Evolutionary conservation across 2,329 filamentous ascomycete species (phyloP).

Genomic region (Uncinocarpus reesii): DNA sequence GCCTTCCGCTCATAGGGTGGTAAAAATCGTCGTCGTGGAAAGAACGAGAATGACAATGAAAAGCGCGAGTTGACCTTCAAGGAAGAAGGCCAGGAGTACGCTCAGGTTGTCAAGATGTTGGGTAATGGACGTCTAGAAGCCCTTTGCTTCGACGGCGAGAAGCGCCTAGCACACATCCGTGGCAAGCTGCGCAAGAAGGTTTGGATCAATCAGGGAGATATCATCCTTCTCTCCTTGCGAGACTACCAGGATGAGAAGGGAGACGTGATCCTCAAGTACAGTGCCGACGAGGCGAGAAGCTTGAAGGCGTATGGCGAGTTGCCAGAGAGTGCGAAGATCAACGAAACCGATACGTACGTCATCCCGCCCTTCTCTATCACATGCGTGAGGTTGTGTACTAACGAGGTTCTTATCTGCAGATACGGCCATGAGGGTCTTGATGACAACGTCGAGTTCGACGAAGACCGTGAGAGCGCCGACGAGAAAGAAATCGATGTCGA

Average conservation of each 20-base stretch:
- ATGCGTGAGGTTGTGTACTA: background rate
- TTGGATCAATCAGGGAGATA: slow-evolving; percentile 98
- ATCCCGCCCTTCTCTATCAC: background rate
- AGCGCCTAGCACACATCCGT: slow-evolving; percentile 73
- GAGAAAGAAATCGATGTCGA: slow-evolving; percentile 87
- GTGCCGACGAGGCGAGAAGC: slow-evolving; percentile 83
- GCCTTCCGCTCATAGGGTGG: slow-evolving; percentile 58
- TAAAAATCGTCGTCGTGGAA: slow-evolving; percentile 96
- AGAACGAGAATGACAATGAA: slow-evolving; percentile 99
- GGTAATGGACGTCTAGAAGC: slow-evolving; percentile 90
- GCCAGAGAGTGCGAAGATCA: slow-evolving; percentile 97
- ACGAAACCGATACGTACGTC: slow-evolving; percentile 89
- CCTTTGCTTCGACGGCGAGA: slow-evolving; percentile 87
- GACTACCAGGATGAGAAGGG: slow-evolving; percentile 94
- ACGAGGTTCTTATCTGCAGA: slow-evolving; percentile 16
- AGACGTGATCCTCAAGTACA: slow-evolving; percentile 91
- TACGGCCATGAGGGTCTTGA: slow-evolving; percentile 80
- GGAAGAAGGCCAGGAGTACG: slow-evolving; percentile 90
- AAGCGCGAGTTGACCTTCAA: slow-evolving; percentile 98
- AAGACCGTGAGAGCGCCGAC: slow-evolving; percentile 62
- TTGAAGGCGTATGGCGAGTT: slow-evolving; percentile 97
- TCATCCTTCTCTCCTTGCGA: slow-evolving; percentile 75
- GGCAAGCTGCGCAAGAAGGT: slow-evolving; percentile 99
- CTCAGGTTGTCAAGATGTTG: slow-evolving; percentile 89
- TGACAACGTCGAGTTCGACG: slow-evolving; percentile 98